Percentiles rank a stretch among this genome's conserved stretches.
Conservation (phyloP, 1,284 basidiomycete genomes). For the Blastosporella zonata region DNA sequence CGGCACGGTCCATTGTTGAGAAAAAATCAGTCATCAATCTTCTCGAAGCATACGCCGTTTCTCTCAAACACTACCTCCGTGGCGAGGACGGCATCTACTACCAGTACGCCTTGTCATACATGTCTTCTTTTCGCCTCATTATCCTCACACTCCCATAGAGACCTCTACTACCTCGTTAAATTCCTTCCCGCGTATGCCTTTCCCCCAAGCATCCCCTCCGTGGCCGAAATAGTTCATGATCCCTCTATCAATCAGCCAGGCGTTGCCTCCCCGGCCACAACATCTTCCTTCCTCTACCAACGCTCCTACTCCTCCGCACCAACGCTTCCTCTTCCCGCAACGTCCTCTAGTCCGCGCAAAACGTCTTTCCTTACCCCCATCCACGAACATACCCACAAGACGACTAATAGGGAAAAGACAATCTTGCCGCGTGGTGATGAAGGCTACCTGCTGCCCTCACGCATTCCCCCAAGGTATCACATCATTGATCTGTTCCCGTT, state of each 20-base stretch:
- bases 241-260: neutral
- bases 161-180: conserved; percentile 64
- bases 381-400: neutral
- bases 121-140: neutral
- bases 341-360: conserved; percentile 13
- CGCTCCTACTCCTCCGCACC: conserved; percentile 17
- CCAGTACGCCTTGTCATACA: conserved; percentile 25
- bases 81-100: conserved; percentile 54
- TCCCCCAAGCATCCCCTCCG: conserved; percentile 51
- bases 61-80: conserved; percentile 38
- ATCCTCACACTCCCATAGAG: conserved; percentile 31
- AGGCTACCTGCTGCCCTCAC: conserved; percentile 52
- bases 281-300: conserved; percentile 25
- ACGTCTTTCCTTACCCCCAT: conserved; percentile 10
- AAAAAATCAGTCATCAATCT: conserved; percentile 48
- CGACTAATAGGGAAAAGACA: conserved; percentile 20
- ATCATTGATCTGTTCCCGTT: conserved; percentile 70
- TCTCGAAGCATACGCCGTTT: conserved; percentile 36
- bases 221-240: conserved; percentile 30
- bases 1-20: conserved; percentile 57
- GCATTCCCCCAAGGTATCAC: conserved; percentile 60
- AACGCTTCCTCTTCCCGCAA: conserved; percentile 17
- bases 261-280: neutral
- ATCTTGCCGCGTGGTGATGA: conserved; percentile 38
- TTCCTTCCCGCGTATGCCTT: conserved; percentile 66